phyloP scores from a whole-genome alignment of 106 monocot species.

The Acanthochlamys bracteata region DNA sequence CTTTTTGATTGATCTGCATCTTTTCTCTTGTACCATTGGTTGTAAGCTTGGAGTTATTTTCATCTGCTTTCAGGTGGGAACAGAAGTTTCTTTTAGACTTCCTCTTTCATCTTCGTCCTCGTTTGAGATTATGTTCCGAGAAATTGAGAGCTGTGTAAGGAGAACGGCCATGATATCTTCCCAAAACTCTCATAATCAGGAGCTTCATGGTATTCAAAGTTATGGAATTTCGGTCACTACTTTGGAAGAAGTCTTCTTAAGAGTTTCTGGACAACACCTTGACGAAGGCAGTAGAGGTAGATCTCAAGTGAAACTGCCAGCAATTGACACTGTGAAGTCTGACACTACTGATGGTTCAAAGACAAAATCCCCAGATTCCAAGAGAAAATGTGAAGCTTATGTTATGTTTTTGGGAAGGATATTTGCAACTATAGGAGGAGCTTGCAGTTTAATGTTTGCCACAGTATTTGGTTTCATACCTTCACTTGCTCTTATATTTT shows the following conservation, averaged over 20 bases:
- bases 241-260: conserved; percentile 85
- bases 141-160: conserved; percentile 68
- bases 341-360: conserved; percentile 18
- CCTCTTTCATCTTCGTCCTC: conserved; percentile 64
- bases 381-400: conserved; percentile 12
- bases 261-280: conserved; percentile 51
- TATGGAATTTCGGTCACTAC: conserved; percentile 93
- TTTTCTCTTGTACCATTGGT: no score
- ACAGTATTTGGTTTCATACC: conserved; percentile 33
- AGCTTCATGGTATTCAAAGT: conserved; percentile 49
- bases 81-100: conserved; percentile 81
- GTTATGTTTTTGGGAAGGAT: conserved; percentile 22
- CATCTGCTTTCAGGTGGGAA: conserved; percentile 56
- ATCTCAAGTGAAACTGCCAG: conserved; percentile 14
- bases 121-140: conserved; percentile 81
- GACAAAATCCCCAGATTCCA: conserved; percentile 16
- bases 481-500: conserved; percentile 29
- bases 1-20: no score
- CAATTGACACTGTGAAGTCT: conserved; percentile 11
- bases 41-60: no score
- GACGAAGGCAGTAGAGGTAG: conserved; percentile 25
- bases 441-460: conserved; percentile 25
- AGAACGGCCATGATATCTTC: conserved; percentile 8
- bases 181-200: conserved; percentile 3
- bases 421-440: conserved; percentile 29